phyloP scores from a whole-genome alignment of 139 green algal species.

The Spirogloea muscicola region DNA sequence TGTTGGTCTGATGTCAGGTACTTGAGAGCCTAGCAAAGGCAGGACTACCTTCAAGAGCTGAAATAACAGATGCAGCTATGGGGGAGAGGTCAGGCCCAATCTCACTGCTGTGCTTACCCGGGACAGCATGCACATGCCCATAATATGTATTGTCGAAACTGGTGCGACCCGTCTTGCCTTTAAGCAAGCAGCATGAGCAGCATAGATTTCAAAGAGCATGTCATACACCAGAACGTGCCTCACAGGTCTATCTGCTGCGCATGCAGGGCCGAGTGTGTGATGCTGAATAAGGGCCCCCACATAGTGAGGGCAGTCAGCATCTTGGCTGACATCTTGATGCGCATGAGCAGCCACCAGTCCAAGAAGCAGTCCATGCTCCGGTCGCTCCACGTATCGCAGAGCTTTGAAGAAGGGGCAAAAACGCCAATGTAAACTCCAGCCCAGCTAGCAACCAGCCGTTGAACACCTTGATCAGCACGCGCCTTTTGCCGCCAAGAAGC shows the following conservation, averaged over 20 bases:
- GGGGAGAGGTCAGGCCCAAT: conserved; percentile 18
- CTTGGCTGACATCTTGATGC: conserved; percentile 35
- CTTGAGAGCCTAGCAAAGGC: conserved; percentile 35
- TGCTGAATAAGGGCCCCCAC: conserved; percentile 46
- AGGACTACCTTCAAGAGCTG: conserved; percentile 23
- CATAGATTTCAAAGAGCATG: too few species aligned
- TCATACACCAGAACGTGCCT: too few species aligned
- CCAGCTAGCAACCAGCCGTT: too few species aligned
- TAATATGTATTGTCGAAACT: too few species aligned
- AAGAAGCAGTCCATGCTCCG: conserved; percentile 42
- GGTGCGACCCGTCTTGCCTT: too few species aligned
- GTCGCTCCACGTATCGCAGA: conserved; percentile 16
- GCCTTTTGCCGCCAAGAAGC: too few species aligned
- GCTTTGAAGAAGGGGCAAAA: too few species aligned
- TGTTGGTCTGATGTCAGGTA: conserved; percentile 20
- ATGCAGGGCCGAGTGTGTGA: conserved; percentile 38
- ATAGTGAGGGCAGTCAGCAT: conserved; percentile 26
- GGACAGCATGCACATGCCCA: background rate
- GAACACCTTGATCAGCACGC: too few species aligned
- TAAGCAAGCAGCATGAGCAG: too few species aligned
- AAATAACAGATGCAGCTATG: conserved; percentile 46
- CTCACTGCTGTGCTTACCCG: background rate
- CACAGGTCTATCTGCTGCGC: background rate
- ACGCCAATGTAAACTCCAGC: too few species aligned
- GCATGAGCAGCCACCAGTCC: conserved; percentile 37